phyloP scores from a whole-genome alignment of 805 yeast species.

The Cyberlindnera bimundalis region DNA sequence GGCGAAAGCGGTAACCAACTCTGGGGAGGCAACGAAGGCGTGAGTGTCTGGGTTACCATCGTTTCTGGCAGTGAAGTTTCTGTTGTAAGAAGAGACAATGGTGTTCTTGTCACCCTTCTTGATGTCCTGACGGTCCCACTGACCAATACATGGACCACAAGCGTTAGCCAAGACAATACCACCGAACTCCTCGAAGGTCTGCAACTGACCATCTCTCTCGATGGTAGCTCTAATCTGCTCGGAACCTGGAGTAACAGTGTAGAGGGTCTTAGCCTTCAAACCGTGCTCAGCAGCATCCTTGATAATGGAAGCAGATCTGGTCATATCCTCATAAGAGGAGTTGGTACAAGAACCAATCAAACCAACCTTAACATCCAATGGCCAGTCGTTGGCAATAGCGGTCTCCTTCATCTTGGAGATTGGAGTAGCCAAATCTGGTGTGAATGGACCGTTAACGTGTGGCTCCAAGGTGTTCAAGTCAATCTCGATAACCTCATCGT shows the following conservation, averaged over 20 bases:
- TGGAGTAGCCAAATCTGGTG: conserved; percentile 96
- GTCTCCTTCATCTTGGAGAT: conserved; percentile 74
- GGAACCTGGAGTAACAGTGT: conserved; percentile 96
- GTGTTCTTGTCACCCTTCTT: conserved; percentile 68
- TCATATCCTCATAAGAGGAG: conserved; percentile 98
- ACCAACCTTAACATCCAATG: conserved; percentile 82
- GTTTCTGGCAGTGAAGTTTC: conserved; percentile 96
- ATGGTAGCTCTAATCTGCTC: conserved; percentile 97
- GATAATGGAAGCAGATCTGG: conserved; percentile 89
- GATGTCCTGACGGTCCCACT: conserved; percentile 93
- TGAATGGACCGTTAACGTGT: conserved; percentile 95
- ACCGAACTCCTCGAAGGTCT: conserved; percentile 79
- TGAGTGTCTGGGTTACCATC: conserved; percentile 98
- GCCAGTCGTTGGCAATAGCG: conserved; percentile 79
- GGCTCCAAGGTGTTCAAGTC: conserved; percentile 88
- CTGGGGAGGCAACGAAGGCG: conserved; percentile 97
- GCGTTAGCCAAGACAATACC: conserved; percentile 95
- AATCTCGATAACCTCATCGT: conserved; percentile 90
- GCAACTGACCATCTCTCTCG: conserved; percentile 88
- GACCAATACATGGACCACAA: conserved; percentile 99
- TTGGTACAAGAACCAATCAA: conserved; percentile 98
- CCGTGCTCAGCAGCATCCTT: conserved; percentile 85
- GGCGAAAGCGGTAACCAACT: conserved; percentile 91
- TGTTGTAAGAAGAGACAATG: conserved; percentile 94
- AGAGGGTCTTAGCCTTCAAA: conserved; percentile 83